A percentile compares a stretch with the other conserved stretches of the same genome.
Conservation (phyloP, 192 early-diverging fungal genomes). For the Rhizophlyctis rosea region DNA sequence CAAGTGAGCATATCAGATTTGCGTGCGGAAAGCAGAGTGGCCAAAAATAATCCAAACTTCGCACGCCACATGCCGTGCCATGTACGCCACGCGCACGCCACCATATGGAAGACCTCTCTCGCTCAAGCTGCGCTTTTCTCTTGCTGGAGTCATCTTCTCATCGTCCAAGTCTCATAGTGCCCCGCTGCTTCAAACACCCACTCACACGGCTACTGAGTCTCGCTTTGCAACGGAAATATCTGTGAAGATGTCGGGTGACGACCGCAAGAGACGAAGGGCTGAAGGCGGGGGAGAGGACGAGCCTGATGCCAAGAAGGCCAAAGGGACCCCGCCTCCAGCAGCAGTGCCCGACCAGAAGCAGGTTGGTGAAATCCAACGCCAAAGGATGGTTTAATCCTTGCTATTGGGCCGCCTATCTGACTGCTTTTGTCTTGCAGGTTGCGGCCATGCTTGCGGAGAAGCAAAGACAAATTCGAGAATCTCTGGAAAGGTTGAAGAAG, state of each 20-base stretch:
- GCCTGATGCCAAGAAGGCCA: conserved; percentile 8
- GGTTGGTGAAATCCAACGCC: background rate
- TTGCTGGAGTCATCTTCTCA: too few species aligned
- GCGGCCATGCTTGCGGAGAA: conserved; percentile 52
- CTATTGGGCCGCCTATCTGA: background rate
- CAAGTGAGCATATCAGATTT: too few species aligned
- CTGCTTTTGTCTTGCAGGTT: conserved; percentile 30
- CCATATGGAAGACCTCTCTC: too few species aligned
- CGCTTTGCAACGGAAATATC: too few species aligned
- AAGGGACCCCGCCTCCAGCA: background rate
- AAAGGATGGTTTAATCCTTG: background rate
- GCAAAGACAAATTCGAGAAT: conserved; percentile 61
- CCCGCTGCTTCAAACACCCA: too few species aligned
- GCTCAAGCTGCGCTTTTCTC: too few species aligned
- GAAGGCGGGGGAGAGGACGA: background rate
- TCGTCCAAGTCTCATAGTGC: too few species aligned
- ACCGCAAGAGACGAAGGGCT: background rate
- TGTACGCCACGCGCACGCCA: too few species aligned
- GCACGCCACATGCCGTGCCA: too few species aligned
- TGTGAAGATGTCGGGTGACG: background rate
- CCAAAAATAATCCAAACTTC: too few species aligned
- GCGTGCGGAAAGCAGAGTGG: too few species aligned
- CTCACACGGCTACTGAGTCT: too few species aligned
- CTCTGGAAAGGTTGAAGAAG: conserved; percentile 57
- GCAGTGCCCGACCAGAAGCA: background rate